Evolutionary conservation across 2,329 filamentous ascomycete genomes (phyloP), one percentile per base, ranked within the genome.

Genomic region (Sporothrix globosa): DNA sequence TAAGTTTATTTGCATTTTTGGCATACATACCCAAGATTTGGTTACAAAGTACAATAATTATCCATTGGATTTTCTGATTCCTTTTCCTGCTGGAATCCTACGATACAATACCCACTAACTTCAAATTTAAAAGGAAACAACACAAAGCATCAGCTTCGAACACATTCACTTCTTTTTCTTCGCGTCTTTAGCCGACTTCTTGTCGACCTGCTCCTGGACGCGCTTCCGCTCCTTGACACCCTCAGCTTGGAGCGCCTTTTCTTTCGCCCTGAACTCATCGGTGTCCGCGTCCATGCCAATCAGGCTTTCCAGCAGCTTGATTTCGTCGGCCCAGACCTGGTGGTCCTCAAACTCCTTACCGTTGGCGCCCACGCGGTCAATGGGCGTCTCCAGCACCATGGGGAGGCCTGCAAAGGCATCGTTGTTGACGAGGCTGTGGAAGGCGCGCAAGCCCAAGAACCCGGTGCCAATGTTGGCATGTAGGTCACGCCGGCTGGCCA

Each of bases 391-490:
- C 9, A 99, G 86, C 1, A 99, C 90, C 88, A 99, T 93, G 4
- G 96, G 96, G 76, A 97, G 81, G 34, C 88, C 88, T 74, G 91
- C 87, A 72, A 98, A 91, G 1, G 88, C 83, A 34, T 85, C 83
- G 76, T 93, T 89, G 79, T 98, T 98, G 84, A 98, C 90, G 72
- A 99, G 82, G 77, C 90, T 92, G 81, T 97, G 92, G 80, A 99
- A 99, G 2, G 94, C 92, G 27, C 92, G 87, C 19, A 99, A 85
- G 0, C 96, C 96, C 0, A 99, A 85, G 77, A 96, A 99, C 0
- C 96, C 96, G 0, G 93, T 96, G 34, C 96, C 96, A 73, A 99
- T 98, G 78, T 97, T 98, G 74, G 95, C 93, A 80, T 99, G 96
- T 2, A 98, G 82, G 78, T 99, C 96, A 53, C 94, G 88, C 74